Conservation (phyloP, 192 early-diverging fungal genomes). For the Rhizoclosmatium globosum region DNA sequence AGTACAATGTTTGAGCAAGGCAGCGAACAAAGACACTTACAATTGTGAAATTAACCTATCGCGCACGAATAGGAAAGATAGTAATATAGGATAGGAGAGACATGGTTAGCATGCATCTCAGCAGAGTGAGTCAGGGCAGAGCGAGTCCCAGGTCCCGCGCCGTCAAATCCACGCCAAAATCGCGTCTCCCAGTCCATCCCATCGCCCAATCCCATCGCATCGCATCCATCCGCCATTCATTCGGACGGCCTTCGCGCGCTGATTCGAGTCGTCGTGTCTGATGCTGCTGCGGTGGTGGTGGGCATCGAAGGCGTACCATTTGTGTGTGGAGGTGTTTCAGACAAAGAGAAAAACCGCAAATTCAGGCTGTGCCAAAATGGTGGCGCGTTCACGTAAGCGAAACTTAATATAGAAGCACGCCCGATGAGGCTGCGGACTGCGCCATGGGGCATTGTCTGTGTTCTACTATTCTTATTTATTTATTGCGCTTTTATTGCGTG, state of each 20-base stretch:
- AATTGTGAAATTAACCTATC: slow-evolving; percentile 58
- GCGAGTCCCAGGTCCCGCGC: neutral
- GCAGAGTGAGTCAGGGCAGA: neutral
- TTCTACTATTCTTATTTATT: too few relatives aligned
- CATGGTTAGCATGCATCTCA: neutral
- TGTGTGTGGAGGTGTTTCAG: neutral
- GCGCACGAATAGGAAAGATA: neutral
- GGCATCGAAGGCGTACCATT: neutral
- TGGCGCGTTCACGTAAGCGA: neutral
- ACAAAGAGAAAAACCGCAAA: neutral
- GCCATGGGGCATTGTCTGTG: too few relatives aligned
- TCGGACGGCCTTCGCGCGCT: neutral
- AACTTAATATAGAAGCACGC: too few relatives aligned
- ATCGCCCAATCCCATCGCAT: neutral
- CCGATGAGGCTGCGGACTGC: too few relatives aligned
- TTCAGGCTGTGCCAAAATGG: neutral
- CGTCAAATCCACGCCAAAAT: neutral
- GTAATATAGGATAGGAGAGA: neutral
- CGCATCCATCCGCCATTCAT: neutral
- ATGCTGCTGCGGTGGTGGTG: neutral
- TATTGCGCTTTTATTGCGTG: too few relatives aligned
- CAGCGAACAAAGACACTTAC: slow-evolving; percentile 38
- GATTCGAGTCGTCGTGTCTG: neutral
- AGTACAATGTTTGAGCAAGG: neutral
- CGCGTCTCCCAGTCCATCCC: neutral